Evolutionary conservation across 2,329 filamentous ascomycete genomes (phyloP), one percentile per base, ranked within the genome.

Genomic region (Colletotrichum ledebouriae): DNA sequence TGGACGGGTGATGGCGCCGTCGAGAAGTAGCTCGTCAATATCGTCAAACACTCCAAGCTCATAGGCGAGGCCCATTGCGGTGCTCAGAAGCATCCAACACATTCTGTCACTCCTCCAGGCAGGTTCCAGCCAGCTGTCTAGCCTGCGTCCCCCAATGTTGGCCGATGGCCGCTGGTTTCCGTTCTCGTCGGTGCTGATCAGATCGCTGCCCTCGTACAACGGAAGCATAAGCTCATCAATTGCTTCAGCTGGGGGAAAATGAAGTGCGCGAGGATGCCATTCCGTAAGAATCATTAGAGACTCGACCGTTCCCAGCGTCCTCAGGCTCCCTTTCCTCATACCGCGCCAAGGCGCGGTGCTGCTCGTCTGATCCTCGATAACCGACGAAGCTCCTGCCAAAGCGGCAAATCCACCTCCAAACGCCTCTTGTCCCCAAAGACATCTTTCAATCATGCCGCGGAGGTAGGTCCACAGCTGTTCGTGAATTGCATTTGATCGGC

Each of bases 61-160:
- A 73, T 97, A 97, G 0, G 93, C 94, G 42, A 98, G 84, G 1
- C 94, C 92, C 83, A 95, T 92, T 13, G 94, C 94, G 42, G 94
- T 97, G 75, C 94, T 97, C 34, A 98, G 86, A 13, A 98, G 84
- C 94, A 98, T 98, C 95, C 95, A 98, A 76, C 93, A 97, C 93
- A 98, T 97, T 62, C 94, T 92, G 75, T 98, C 95, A 71, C 92
- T 94, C 73, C 95, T 87, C 94, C 95, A 98, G 9, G 94, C 95
- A 2, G 96, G 96, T 78, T 99, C 96, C 4, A 98, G 88, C 94
- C 96, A 98, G 77, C 94, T 95, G 76, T 97, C 94, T 71, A 98
- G 96, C 33, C 94, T 86, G 77, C 92, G 91, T 10, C 93, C 94
- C 50, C 94, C 93, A 20, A 94, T 87, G n/a, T 89, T 88, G 34